These are phyloP conservation scores for Plasmodium billcollinsi DNA, from an alignment of 169 alveolate species.

Conservation along the genomic window DNA sequence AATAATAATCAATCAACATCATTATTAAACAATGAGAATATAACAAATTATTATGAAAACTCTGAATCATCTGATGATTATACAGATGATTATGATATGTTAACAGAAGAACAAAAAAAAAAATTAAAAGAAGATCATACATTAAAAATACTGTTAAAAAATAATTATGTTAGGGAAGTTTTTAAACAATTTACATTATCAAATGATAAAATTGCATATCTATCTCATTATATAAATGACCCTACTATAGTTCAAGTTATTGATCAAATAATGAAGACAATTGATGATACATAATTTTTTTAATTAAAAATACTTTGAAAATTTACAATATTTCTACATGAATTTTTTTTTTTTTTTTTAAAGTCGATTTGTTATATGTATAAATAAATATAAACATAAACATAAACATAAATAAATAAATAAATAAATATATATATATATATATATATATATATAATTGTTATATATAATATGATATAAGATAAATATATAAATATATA, in stretches of 20 bases:
- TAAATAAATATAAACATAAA: too few species aligned
- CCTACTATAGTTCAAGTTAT: conserved; percentile 70
- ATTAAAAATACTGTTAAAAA: conserved; percentile 34
- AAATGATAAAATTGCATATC: conserved; percentile 47
- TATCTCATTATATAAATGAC: conserved; percentile 58
- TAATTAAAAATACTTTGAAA: background rate
- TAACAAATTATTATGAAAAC: background rate
- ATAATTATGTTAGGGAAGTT: conserved; percentile 66
- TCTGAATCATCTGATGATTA: conserved; percentile 13
- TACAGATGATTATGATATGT: conserved; percentile 10
- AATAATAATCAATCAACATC: background rate
- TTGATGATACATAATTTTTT: conserved; percentile 9
- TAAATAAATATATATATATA: too few species aligned
- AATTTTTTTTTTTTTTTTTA: background rate
- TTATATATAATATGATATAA: too few species aligned
- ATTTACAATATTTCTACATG: background rate
- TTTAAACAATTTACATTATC: conserved; percentile 33
- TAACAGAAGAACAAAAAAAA: conserved; percentile 51
- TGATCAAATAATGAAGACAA: conserved; percentile 70
- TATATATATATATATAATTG: too few species aligned
- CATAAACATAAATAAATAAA: too few species aligned
- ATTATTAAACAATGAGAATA: background rate
- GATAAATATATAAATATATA: too few species aligned
- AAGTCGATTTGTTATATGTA: background rate
- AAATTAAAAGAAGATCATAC: conserved; percentile 54